These are phyloP conservation scores for Boletus sp. DNA, from an alignment of 768 basidiomycete species.

Conservation along the genomic window DNA sequence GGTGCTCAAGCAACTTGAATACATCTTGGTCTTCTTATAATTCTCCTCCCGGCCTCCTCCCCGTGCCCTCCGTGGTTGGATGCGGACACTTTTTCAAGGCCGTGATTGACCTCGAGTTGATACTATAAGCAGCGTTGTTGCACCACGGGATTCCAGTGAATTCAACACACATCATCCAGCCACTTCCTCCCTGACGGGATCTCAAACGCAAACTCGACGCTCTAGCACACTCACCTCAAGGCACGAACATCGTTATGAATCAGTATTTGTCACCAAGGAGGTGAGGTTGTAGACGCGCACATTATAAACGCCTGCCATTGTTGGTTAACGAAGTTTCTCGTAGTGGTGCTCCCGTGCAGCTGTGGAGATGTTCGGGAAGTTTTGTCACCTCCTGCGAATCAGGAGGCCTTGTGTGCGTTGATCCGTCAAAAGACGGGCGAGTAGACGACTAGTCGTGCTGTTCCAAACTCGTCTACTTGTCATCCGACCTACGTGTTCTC, in stretches of 20 bases:
- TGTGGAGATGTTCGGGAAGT: not conserved
- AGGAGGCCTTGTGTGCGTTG: not conserved
- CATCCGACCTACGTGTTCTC: not conserved
- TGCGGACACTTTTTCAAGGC: not conserved
- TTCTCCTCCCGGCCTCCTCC: too few species aligned
- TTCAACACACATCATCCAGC: not conserved
- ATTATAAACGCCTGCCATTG: not conserved
- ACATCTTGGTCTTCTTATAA: too few species aligned
- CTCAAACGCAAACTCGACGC: not conserved
- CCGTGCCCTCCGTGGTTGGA: too few species aligned
- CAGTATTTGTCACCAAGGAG: not conserved
- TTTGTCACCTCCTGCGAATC: too few species aligned
- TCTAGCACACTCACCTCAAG: not conserved
- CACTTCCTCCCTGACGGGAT: not conserved
- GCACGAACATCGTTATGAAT: not conserved
- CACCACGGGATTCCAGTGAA: not conserved
- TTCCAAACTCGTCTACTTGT: not conserved
- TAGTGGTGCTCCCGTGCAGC: not conserved
- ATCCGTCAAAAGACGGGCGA: not conserved
- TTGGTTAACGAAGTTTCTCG: not conserved
- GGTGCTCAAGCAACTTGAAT: too few species aligned
- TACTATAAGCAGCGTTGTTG: too few species aligned
- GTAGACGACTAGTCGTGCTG: not conserved
- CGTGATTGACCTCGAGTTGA: not conserved
- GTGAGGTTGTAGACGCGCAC: not conserved